Percentiles rank a stretch among this genome's conserved stretches.
These are phyloP conservation scores for Fraxinus velutina DNA, from an alignment of 305 asterid genomes.

Conservation along the genomic window DNA sequence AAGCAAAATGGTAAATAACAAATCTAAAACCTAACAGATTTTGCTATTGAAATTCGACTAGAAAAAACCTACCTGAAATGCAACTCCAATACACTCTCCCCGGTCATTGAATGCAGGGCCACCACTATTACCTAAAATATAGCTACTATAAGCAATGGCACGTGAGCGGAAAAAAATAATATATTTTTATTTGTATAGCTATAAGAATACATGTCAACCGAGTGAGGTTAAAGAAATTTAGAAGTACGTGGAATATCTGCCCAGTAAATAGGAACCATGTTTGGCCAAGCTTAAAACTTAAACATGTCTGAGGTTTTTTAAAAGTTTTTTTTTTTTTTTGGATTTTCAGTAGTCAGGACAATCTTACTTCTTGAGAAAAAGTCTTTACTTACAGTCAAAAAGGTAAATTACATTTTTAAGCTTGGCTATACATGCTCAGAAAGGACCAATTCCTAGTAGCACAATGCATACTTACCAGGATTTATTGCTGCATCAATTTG, in stretches of 20 bases:
- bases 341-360: neutral
- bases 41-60: slow-evolving; percentile 15
- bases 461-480: slow-evolving; percentile 58
- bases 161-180: neutral
- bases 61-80: slow-evolving; percentile 72
- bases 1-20: slow-evolving; percentile 15
- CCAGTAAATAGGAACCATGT: neutral
- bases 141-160: slow-evolving; percentile 29
- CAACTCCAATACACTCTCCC: slow-evolving; percentile 99
- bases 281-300: neutral
- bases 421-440: neutral
- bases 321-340: neutral
- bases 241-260: slow-evolving; percentile 19
- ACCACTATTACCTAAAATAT: slow-evolving; percentile 82
- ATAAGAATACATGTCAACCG: neutral
- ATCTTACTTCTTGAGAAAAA: neutral
- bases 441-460: slow-evolving; percentile 16
- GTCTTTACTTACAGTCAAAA: neutral
- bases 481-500: slow-evolving; percentile 99
- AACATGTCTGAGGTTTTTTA: neutral
- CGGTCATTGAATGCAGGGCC: slow-evolving; percentile 96
- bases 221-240: neutral
- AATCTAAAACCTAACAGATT: neutral
- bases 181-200: neutral
- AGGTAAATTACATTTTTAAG: neutral